A percentile compares a stretch with the other conserved stretches of the same genome.
Conservation (phyloP, 164 flowering plant species). For the Chimonanthus salicifolius region DNA sequence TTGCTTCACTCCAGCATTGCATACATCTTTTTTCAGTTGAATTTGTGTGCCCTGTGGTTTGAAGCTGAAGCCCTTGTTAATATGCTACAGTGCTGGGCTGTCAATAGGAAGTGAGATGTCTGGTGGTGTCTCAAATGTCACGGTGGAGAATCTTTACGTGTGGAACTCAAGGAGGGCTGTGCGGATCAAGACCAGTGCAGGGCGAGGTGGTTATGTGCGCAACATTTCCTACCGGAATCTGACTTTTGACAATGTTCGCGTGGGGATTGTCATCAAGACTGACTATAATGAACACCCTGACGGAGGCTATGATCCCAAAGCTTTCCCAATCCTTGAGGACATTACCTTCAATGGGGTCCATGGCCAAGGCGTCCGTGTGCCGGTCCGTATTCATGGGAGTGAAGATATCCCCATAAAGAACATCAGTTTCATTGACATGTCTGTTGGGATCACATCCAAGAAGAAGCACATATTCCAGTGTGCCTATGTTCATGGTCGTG, state of each 20-base stretch:
- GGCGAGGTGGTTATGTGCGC: slow-evolving; percentile 86
- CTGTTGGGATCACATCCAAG: slow-evolving; percentile 79
- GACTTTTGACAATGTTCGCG: slow-evolving; percentile 74
- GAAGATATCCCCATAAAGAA: slow-evolving; percentile 78
- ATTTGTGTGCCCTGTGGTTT: background rate
- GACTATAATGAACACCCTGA: slow-evolving; percentile 98
- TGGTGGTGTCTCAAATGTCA: slow-evolving; percentile 86
- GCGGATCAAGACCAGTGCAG: slow-evolving; percentile 84
- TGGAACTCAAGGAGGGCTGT: slow-evolving; percentile 88
- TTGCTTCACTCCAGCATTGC: too few relatives aligned
- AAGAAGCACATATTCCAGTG: slow-evolving; percentile 96
- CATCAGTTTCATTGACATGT: slow-evolving; percentile 77
- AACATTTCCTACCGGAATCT: slow-evolving; percentile 64
- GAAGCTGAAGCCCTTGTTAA: background rate
- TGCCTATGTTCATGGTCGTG: slow-evolving; percentile 77
- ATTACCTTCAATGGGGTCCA: slow-evolving; percentile 66
- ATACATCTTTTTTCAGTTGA: too few relatives aligned
- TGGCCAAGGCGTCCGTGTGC: slow-evolving; percentile 92
- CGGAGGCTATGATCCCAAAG: slow-evolving; percentile 66
- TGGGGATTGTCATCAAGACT: slow-evolving; percentile 85
- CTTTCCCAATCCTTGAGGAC: slow-evolving; percentile 57
- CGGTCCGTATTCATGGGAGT: slow-evolving; percentile 89
- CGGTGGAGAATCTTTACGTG: slow-evolving; percentile 69
- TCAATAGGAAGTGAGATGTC: slow-evolving; percentile 99
- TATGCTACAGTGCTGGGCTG: slow-evolving; percentile 73